Percentiles rank a stretch among this genome's conserved stretches.
Conservation (phyloP, 2,329 filamentous ascomycete species). For the Claviceps citrina region DNA sequence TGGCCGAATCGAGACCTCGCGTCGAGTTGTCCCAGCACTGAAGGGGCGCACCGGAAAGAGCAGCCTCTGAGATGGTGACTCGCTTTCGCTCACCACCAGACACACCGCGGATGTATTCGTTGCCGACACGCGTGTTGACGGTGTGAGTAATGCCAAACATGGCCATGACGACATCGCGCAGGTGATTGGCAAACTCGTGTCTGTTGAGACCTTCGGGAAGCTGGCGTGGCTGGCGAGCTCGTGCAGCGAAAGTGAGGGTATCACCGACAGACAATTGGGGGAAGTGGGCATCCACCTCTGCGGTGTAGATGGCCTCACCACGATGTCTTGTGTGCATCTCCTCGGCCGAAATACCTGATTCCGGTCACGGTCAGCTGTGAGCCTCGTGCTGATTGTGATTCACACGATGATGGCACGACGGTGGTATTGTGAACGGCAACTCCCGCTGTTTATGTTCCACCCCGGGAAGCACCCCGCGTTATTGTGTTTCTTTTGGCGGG, state of each 20-base stretch:
- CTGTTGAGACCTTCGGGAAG: slow-evolving; percentile 43
- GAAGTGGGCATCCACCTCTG: slow-evolving; percentile 72
- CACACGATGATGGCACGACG: no score
- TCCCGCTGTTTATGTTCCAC: slow-evolving; percentile 4
- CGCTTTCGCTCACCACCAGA: slow-evolving; percentile 59
- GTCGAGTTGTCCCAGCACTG: slow-evolving; percentile 61
- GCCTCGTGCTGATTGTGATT: no score
- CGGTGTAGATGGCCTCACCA: slow-evolving; percentile 76
- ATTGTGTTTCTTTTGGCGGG: background rate
- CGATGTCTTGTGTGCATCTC: slow-evolving; percentile 67
- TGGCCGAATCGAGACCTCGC: slow-evolving; percentile 58
- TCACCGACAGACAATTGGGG: slow-evolving; percentile 63
- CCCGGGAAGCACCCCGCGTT: slow-evolving; percentile 4
- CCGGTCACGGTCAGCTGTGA: slow-evolving; percentile 6
- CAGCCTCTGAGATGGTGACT: slow-evolving; percentile 47
- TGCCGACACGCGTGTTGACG: slow-evolving; percentile 55
- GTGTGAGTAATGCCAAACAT: slow-evolving; percentile 63
- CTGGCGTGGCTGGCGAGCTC: slow-evolving; percentile 48
- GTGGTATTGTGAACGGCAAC: slow-evolving; percentile 2
- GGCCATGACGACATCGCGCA: slow-evolving; percentile 60
- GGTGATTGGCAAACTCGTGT: slow-evolving; percentile 33
- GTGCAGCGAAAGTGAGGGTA: slow-evolving; percentile 63
- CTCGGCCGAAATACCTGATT: slow-evolving; percentile 44
- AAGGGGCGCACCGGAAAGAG: slow-evolving; percentile 42
- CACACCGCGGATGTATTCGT: slow-evolving; percentile 61